Conservation (phyloP, 2,329 filamentous ascomycete species). For the Aureobasidium melanogenum region DNA sequence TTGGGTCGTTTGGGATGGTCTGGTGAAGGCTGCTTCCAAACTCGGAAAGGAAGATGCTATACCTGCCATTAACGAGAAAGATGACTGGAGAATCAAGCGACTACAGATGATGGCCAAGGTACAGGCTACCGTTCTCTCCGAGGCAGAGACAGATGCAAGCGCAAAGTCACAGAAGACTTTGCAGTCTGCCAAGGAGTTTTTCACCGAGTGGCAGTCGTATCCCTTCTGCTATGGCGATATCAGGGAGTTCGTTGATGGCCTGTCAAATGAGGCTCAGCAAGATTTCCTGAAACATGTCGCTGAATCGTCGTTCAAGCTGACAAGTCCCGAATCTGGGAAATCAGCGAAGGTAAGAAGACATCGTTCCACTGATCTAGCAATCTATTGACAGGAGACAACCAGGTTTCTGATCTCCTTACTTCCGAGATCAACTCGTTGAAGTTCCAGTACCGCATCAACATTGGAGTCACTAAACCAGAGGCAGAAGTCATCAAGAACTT, state of each 20-base stretch:
- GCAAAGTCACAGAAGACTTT: background rate
- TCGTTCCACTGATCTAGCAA: too few species aligned
- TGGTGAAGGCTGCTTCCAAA: slow-evolving; percentile 2
- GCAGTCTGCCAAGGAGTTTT: slow-evolving; percentile 7
- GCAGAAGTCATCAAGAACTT: slow-evolving; percentile 17
- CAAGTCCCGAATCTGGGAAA: background rate
- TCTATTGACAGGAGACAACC: background rate
- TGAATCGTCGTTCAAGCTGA: background rate
- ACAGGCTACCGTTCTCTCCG: background rate
- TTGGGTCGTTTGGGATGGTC: slow-evolving; percentile 12
- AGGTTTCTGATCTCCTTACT: slow-evolving; percentile 16
- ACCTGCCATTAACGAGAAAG: background rate
- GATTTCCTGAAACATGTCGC: background rate
- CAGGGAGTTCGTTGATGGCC: slow-evolving; percentile 4
- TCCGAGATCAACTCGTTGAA: slow-evolving; percentile 20
- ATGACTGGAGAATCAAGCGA: slow-evolving; percentile 5
- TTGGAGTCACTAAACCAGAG: slow-evolving; percentile 11
- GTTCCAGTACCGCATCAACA: slow-evolving; percentile 15
- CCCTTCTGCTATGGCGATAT: slow-evolving; percentile 12
- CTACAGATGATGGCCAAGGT: slow-evolving; percentile 8
- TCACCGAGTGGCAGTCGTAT: slow-evolving; percentile 9
- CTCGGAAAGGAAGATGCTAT: background rate
- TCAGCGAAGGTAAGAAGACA: background rate
- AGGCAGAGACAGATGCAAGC: background rate
- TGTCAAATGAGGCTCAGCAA: background rate